Conservation (phyloP, 148 eudicot species). For the Camellia lanceoleosa region DNA sequence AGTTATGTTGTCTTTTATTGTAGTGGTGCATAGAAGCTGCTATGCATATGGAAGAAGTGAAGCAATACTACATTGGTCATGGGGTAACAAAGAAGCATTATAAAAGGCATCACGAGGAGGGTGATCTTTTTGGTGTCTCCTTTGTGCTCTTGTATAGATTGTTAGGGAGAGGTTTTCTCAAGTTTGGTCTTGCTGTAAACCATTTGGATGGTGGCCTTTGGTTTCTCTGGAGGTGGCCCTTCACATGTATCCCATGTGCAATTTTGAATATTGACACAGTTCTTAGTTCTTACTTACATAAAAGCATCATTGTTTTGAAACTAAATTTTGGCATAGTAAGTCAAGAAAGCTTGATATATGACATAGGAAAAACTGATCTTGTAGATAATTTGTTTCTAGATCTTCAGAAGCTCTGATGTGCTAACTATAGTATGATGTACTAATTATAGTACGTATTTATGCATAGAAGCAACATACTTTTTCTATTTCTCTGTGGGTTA, state of each 20-base stretch:
- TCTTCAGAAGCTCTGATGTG: not conserved
- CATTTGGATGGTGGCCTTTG: not conserved
- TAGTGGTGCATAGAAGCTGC: not conserved
- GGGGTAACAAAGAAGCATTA: not conserved
- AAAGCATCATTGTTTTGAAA: not conserved
- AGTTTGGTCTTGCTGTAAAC: conserved; percentile 7
- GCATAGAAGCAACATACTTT: not conserved
- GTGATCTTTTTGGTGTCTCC: not conserved
- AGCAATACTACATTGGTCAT: not conserved
- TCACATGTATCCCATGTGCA: not conserved
- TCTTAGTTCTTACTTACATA: not conserved
- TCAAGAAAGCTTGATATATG: not conserved
- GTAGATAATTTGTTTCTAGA: not conserved
- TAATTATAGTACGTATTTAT: not conserved
- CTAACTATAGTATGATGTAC: not conserved
- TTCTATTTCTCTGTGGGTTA: not conserved
- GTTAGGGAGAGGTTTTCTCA: not conserved
- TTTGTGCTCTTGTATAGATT: no score
- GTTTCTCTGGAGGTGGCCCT: not conserved
- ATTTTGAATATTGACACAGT: not conserved
- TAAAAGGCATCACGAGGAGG: not conserved
- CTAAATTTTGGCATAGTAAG: not conserved
- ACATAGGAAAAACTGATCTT: not conserved
- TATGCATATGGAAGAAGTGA: not conserved
- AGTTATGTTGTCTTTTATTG: not conserved